A percentile compares a stretch with the other conserved stretches of the same genome.
phyloP scores from a whole-genome alignment of 768 basidiomycete species.

The Naganishia randhawae region DNA sequence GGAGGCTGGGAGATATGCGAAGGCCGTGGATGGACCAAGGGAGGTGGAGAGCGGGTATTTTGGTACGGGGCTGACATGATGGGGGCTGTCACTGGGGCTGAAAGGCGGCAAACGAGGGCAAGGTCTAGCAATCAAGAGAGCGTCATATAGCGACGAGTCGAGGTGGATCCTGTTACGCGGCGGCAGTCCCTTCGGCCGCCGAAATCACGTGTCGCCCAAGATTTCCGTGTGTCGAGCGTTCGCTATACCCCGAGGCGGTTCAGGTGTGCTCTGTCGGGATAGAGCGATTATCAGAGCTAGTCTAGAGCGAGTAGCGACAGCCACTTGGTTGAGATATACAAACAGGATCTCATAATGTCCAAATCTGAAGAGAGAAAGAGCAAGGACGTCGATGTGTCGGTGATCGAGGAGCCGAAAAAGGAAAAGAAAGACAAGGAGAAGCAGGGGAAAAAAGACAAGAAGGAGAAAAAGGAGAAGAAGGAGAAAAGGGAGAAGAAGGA shows the following conservation, averaged over 20 bases:
- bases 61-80: slow-evolving; percentile 39
- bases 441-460: slow-evolving; percentile 4
- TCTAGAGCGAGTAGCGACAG: background rate
- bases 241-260: slow-evolving; percentile 21
- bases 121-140: background rate
- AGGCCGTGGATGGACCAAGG: slow-evolving; percentile 49
- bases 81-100: background rate
- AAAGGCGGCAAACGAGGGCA: background rate
- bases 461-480: background rate
- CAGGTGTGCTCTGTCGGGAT: background rate
- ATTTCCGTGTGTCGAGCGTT: slow-evolving; percentile 8
- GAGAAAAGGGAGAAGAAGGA: slow-evolving; percentile 25
- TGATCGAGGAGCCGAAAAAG: background rate
- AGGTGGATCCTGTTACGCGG: background rate
- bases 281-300: background rate
- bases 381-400: slow-evolving; percentile 21
- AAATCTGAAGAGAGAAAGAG: slow-evolving; percentile 20
- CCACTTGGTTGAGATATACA: background rate
- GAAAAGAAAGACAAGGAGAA: too few species aligned
- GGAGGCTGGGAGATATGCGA: slow-evolving; percentile 50
- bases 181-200: background rate
- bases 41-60: slow-evolving; percentile 47
- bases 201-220: slow-evolving; percentile 21
- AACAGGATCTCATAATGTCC: background rate
- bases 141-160: background rate